These are phyloP conservation scores for Phytomonas serpens DNA, from an alignment of 208 protist genomes.

Conservation along the genomic window DNA sequence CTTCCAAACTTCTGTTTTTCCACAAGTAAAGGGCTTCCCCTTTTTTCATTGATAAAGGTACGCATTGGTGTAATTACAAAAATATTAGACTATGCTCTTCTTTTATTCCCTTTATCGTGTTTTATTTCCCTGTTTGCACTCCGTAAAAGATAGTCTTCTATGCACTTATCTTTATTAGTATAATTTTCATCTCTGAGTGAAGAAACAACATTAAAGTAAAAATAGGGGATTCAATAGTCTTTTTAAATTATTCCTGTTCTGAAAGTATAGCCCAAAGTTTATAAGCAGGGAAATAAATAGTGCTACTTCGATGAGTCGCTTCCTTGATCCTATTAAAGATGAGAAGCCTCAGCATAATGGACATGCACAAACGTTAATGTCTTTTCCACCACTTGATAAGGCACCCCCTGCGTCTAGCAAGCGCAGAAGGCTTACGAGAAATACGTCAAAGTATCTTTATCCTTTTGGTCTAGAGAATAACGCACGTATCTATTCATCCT, in stretches of 20 bases:
- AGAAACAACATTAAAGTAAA: neutral
- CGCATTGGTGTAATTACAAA: neutral
- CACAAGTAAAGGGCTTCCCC: no score
- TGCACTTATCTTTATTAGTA: neutral
- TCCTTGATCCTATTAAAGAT: neutral
- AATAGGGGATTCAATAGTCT: neutral
- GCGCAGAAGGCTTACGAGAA: neutral
- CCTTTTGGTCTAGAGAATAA: neutral
- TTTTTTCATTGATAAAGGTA: neutral
- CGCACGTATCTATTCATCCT: neutral
- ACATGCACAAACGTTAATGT: neutral
- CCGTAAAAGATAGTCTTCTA: neutral
- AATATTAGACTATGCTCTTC: neutral
- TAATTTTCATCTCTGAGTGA: neutral
- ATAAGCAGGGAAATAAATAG: neutral
- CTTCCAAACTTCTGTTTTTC: neutral
- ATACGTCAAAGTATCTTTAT: neutral
- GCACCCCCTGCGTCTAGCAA: neutral
- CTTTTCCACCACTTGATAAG: neutral
- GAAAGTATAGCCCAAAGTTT: neutral
- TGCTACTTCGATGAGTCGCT: neutral
- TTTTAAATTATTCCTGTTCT: neutral
- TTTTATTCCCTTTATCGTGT: neutral
- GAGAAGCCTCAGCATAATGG: neutral
- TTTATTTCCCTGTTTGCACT: neutral